Evolutionary conservation across 805 yeast genomes (phyloP).

Genomic region (Hanseniaspora thailandica): DNA sequence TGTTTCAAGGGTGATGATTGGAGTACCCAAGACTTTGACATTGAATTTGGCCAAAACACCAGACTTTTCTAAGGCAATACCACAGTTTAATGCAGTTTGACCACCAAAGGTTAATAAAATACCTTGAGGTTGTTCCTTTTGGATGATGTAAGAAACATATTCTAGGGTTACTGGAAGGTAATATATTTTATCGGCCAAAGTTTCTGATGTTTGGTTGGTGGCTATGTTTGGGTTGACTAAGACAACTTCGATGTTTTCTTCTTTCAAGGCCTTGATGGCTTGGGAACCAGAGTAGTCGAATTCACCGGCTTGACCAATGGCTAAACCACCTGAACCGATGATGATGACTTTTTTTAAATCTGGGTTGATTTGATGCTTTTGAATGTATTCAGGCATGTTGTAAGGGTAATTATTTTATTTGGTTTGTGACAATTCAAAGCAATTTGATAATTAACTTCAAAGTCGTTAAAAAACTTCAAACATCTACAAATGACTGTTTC

Average conservation of each 20-base stretch:
- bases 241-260: conserved; percentile 93
- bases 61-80: conserved; percentile 90
- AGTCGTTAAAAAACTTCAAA: too few species aligned
- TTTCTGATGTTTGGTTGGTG: conserved; percentile 94
- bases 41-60: conserved; percentile 52
- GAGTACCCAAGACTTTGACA: conserved; percentile 93
- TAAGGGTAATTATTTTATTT: too few species aligned
- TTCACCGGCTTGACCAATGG: conserved; percentile 99
- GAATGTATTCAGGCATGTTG: conserved; percentile 10
- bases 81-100: conserved; percentile 93
- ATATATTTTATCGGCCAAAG: conserved; percentile 94
- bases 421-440: too few species aligned
- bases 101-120: conserved; percentile 97
- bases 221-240: conserved; percentile 97
- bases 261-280: conserved; percentile 95
- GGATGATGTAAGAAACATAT: conserved; percentile 87
- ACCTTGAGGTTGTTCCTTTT: conserved; percentile 93
- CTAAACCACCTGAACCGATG: conserved; percentile 94
- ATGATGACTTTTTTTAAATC: conserved; percentile 49
- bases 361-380: conserved; percentile 19
- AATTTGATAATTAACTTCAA: too few species aligned
- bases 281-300: conserved; percentile 98
- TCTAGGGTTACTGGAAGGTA: conserved; percentile 96
- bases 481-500: too few species aligned
- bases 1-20: conserved; percentile 87